A percentile compares a stretch with the other conserved stretches of the same genome.
Conservation (phyloP, 305 asterid species). For the Fraxinus baroniana region DNA sequence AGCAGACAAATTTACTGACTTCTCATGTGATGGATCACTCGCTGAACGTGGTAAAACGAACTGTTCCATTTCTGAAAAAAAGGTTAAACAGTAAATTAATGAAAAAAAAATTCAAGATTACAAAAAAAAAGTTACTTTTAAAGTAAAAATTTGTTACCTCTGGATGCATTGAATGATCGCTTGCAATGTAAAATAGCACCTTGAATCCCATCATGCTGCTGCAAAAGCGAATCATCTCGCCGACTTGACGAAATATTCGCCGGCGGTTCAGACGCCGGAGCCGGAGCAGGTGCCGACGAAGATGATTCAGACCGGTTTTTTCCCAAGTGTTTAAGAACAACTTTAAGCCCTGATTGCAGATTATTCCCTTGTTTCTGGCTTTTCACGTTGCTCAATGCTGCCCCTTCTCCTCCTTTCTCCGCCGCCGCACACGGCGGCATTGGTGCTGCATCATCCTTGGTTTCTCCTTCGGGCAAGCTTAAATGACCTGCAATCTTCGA, state of each 20-base stretch:
- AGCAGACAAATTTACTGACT: slow-evolving; percentile 29
- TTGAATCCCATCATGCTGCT: slow-evolving; percentile 80
- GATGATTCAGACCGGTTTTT: slow-evolving; percentile 66
- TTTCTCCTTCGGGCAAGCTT: slow-evolving; percentile 29
- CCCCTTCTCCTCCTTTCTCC: too few relatives aligned
- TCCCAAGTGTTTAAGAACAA: slow-evolving; percentile 55
- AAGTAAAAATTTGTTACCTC: slow-evolving; percentile 38
- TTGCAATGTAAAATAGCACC: slow-evolving; percentile 92
- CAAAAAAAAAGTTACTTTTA: neutral
- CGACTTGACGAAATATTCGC: slow-evolving; percentile 40
- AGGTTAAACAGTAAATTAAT: too few relatives aligned
- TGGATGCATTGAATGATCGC: slow-evolving; percentile 68
- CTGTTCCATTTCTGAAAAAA: slow-evolving; percentile 42
- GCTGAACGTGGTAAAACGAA: slow-evolving; percentile 57
- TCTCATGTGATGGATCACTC: slow-evolving; percentile 64
- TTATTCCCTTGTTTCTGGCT: slow-evolving; percentile 50
- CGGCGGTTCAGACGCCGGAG: slow-evolving; percentile 35
- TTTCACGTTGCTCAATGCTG: slow-evolving; percentile 28
- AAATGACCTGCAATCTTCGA: slow-evolving; percentile 43
- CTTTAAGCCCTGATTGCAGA: slow-evolving; percentile 59
- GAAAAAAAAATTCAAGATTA: neutral
- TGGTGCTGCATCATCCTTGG: slow-evolving; percentile 23
- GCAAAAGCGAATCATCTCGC: slow-evolving; percentile 70
- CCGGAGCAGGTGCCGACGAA: neutral
- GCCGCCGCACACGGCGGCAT: slow-evolving; percentile 17